Evolutionary conservation across 139 green algal genomes (phyloP).

Genomic region (Trebouxia sp.): DNA sequence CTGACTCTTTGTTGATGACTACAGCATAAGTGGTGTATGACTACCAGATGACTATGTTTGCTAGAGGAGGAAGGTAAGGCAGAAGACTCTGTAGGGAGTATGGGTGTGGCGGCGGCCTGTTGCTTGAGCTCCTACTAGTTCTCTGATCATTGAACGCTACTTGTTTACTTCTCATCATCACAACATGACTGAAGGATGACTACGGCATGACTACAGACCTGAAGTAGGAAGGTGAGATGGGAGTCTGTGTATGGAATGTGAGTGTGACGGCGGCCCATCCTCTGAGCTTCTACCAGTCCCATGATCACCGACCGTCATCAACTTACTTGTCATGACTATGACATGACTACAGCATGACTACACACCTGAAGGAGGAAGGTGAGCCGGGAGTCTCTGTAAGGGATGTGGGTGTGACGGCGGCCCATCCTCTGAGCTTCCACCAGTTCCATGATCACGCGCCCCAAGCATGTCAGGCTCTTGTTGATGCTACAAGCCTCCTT

Average conservation of each 20-base stretch:
- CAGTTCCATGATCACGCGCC: constrained; percentile 69
- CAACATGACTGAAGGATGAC: neutral
- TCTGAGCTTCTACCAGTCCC: constrained; percentile 66
- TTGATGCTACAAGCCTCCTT: constrained; percentile 71
- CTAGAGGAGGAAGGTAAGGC: too few species aligned
- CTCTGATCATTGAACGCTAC: neutral
- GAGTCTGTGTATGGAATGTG: constrained; percentile 91
- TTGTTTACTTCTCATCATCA: neutral
- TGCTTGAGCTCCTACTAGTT: too few species aligned
- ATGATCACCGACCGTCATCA: constrained; percentile 45
- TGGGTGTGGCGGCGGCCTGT: too few species aligned
- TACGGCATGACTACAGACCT: neutral
- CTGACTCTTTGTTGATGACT: too few species aligned
- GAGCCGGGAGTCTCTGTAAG: constrained; percentile 88
- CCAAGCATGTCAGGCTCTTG: constrained; percentile 57
- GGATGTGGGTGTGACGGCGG: constrained; percentile 63
- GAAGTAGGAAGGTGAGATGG: constrained; percentile 67
- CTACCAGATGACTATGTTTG: too few species aligned
- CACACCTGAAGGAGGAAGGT: constrained; percentile 88
- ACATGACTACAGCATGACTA: neutral
- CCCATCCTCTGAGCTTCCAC: constrained; percentile 54
- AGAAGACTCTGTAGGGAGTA: too few species aligned
- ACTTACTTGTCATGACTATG: neutral
- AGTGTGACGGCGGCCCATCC: neutral
- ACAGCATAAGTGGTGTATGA: too few species aligned